phyloP scores from a whole-genome alignment of 768 basidiomycete genomes.

The Auricularia auricula-judae region DNA sequence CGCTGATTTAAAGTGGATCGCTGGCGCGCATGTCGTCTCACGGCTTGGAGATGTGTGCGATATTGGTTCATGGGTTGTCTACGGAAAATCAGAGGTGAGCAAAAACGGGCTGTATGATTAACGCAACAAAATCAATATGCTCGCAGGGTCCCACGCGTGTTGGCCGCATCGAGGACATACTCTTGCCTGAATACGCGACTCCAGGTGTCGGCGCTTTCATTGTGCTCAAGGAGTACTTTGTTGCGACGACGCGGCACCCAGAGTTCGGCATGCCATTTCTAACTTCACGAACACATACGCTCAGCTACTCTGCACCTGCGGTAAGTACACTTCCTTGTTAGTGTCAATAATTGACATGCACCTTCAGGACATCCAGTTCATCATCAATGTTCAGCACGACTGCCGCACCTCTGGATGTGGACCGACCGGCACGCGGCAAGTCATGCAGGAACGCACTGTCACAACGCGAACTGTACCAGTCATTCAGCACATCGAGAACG shows the following conservation, averaged over 20 bases:
- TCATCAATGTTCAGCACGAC: slow-evolving; percentile 18
- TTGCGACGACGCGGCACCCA: slow-evolving; percentile 1
- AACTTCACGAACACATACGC: neutral
- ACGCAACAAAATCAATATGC: no score
- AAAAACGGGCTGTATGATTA: no score
- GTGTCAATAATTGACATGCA: neutral
- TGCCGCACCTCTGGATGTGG: slow-evolving; percentile 10
- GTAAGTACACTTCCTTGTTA: neutral
- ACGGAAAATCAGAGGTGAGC: no score
- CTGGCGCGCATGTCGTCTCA: neutral
- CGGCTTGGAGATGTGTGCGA: neutral
- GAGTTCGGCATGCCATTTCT: slow-evolving; percentile 8
- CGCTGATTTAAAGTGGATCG: neutral
- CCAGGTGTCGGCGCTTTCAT: slow-evolving; percentile 1
- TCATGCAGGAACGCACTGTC: slow-evolving; percentile 14
- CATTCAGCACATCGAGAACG: slow-evolving; percentile 11
- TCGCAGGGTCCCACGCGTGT: neutral
- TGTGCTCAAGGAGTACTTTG: slow-evolving; percentile 5
- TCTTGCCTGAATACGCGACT: neutral
- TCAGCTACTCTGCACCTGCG: neutral
- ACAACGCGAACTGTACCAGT: slow-evolving; percentile 7
- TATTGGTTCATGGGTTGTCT: neutral
- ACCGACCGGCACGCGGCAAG: slow-evolving; percentile 2
- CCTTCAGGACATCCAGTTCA: slow-evolving; percentile 11
- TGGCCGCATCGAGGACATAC: neutral